Evolutionary conservation across 1,284 basidiomycete species (phyloP).

Genomic region (Uromyces viciae-fabae): DNA sequence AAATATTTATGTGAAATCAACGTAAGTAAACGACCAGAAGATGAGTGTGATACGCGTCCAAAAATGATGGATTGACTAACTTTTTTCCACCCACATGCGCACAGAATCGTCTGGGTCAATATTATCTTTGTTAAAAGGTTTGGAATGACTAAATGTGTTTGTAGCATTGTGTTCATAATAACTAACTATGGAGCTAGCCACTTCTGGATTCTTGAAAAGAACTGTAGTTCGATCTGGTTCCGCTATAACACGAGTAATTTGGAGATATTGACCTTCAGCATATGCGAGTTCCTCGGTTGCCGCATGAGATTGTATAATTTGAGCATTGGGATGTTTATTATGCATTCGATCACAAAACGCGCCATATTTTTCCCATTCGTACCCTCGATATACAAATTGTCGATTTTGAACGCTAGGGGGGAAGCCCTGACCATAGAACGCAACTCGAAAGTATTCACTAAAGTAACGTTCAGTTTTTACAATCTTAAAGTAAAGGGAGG

Average conservation of each 20-base stretch:
- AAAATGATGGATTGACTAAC: constrained; percentile 52
- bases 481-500: constrained; percentile 53
- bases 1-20: not conserved
- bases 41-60: constrained; percentile 59
- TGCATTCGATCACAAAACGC: constrained; percentile 84
- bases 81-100: constrained; percentile 59
- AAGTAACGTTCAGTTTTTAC: constrained; percentile 50
- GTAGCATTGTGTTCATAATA: constrained; percentile 76
- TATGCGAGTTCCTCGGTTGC: constrained; percentile 75
- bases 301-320: constrained; percentile 69
- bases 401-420: constrained; percentile 59
- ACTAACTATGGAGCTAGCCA: constrained; percentile 70
- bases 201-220: constrained; percentile 80
- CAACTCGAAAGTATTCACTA: constrained; percentile 71
- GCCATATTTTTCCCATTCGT: constrained; percentile 40
- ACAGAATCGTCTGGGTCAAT: constrained; percentile 41
- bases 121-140: constrained; percentile 64
- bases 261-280: constrained; percentile 69
- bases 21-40: not conserved
- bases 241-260: constrained; percentile 75
- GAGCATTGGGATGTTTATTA: constrained; percentile 82
- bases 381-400: constrained; percentile 67
- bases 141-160: constrained; percentile 63
- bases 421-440: constrained; percentile 80
- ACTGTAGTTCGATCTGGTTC: constrained; percentile 75